Conservation (phyloP, 495 filamentous ascomycete species). For the Xylaria bambusicola region DNA sequence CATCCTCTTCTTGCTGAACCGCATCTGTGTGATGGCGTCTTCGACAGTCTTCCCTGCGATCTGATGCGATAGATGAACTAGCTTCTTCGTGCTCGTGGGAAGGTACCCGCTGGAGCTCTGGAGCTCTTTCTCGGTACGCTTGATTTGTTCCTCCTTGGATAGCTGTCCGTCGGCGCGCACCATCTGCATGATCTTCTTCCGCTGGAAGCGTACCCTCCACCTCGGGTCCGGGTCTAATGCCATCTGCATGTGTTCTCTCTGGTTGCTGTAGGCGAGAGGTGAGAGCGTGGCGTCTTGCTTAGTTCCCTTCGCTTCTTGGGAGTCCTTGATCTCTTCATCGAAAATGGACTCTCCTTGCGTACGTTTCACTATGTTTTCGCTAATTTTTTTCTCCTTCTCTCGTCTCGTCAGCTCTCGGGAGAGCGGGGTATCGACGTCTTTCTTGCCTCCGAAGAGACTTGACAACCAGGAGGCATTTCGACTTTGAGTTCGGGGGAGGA, state of each 20-base stretch:
- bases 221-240: constrained; percentile 71
- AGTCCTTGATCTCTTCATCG: constrained; percentile 48
- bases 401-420: constrained; percentile 19
- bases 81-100: constrained; percentile 86
- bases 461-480: constrained; percentile 37
- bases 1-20: constrained; percentile 90
- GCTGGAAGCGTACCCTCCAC: constrained; percentile 69
- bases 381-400: constrained; percentile 33
- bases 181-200: constrained; percentile 75
- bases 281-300: not conserved
- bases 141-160: constrained; percentile 60
- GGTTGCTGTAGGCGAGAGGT: constrained; percentile 23
- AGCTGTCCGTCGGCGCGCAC: constrained; percentile 60
- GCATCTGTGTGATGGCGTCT: constrained; percentile 94
- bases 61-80: constrained; percentile 78
- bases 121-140: constrained; percentile 72
- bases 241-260: constrained; percentile 51
- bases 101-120: constrained; percentile 64
- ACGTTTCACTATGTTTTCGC: constrained; percentile 29
- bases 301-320: constrained; percentile 9
- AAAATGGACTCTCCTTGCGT: constrained; percentile 60
- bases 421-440: not conserved
- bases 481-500: constrained; percentile 26
- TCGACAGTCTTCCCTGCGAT: constrained; percentile 88
- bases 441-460: constrained; percentile 17